Base-by-base conservation (phyloP, 108 stramenopile species). In the Seminavis robusta region DNA sequence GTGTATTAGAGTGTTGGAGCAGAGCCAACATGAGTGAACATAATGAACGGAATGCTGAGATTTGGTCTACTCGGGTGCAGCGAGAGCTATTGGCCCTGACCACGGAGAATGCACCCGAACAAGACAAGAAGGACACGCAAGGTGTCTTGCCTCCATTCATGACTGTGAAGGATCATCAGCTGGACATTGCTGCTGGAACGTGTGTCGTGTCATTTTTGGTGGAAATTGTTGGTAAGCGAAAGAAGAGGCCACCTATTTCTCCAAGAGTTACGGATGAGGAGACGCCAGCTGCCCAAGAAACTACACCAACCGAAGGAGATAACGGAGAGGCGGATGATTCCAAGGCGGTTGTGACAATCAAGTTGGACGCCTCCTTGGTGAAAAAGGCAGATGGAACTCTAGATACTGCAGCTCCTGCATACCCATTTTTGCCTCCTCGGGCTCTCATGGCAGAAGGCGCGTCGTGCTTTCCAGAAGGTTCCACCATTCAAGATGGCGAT, bases 21-120 rank as follows among this genome's bases (percentile, higher is more conserved):
- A 36, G 36, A 36, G 11, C 11, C 6, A 43, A 43, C 20, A 43
- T 43, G 42, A 34, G 47, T 25, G 48, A 49, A 49, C 48, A 49
- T 21, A 37, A 56, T n/a, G 67, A 84, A 30, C 52, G 69, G 27
- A 84, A 85, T 45, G 66, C 84, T 39, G 91, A 88, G 59, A 89
- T 93, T 45, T 93, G 91, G 91, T 79, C 86, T 11, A 93, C 91
- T 8, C 76, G 91, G 11, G 57, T 93, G 32, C 91, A 93, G 44
- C 67, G 79, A 9, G 91, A 93, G 56, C 67, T 93, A 5, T 57
- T 93, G 53, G 84, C 91, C 7, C 59, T 93, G 46, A 85, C 86
- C 1, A 67, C 79, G 13, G 85, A 90, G 50, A 80, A 84, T 60
- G 82, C 77, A 21, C 55, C 72, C 32, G 66, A 51, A 30, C 77